Base-by-base conservation (phyloP, 1,284 basidiomycete genomes). In the Melampsora larici-populina region DNA sequence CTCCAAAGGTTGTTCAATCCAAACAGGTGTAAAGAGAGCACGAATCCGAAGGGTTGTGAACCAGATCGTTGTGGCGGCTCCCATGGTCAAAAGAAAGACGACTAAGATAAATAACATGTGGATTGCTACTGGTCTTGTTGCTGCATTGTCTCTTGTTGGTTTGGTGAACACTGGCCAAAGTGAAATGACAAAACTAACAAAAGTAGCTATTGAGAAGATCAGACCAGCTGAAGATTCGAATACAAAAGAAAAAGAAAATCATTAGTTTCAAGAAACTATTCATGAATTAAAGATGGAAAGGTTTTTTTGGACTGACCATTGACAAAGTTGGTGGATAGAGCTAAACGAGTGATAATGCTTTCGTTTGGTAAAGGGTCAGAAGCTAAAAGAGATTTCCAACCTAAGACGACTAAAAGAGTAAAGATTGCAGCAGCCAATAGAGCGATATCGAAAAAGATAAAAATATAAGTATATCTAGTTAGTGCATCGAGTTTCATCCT, bases 401-500 rank as follows among this genome's bases (percentile, higher is more conserved):
- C 29, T n/a, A 70, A 26, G 13, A 78, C 69, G 33, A 62, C 26
- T 36, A 70, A 48, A 5, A 71, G 21, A 46, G 76, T 66, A 43
- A 71, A 63, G 21, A 70, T 18, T 18, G 55, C 69, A 24, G 76
- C 69, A 43, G 64, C 46, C 13, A 78, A 62, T 11, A 78, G 63
- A 33, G 65, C 21, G 26, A 71, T 31, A 64, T 78, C 70, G 62
- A 78, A 63, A 24, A 40, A 48, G 18, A 60, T 67, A 36, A 78
- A 78, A 49, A 78, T 78, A 68, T 70, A 78, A 46, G 76, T 78
- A 36, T 71, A 78, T 60, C 76, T 33, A 33, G 68, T 51, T 8
- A 78, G 24, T 24, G 76, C 48, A 15, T 67, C 67, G 3, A 78
- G 43, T 48, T 78, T 78, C 46, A 71, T 64, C 43, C 15, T 43